A percentile compares a stretch with the other conserved stretches of the same genome.
These are phyloP conservation scores for Leccinellum albellum DNA, from an alignment of 768 basidiomycete species.

Conservation along the genomic window DNA sequence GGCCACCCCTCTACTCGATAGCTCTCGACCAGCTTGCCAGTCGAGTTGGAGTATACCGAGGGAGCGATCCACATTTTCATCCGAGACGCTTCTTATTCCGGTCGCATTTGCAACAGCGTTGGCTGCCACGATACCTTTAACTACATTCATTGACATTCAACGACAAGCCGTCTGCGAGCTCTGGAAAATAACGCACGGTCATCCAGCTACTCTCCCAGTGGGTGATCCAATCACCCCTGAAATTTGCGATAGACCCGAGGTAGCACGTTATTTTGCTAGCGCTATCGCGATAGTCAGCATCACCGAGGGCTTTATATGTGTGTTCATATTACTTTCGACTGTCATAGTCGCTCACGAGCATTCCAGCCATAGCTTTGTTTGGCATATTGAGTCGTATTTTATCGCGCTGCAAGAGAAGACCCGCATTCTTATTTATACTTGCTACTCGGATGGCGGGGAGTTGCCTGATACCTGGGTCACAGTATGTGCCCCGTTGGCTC, in stretches of 20 bases:
- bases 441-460: constrained; percentile 3
- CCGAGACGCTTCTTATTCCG: constrained; percentile 24
- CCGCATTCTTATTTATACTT: constrained; percentile 15
- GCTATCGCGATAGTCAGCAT: constrained; percentile 14
- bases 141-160: constrained; percentile 26
- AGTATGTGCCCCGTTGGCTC: constrained; percentile 12
- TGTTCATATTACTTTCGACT: not conserved
- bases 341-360: not conserved
- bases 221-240: constrained; percentile 5
- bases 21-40: not conserved
- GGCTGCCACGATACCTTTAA: constrained; percentile 19
- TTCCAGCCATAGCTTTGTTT: constrained; percentile 23
- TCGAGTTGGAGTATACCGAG: not conserved
- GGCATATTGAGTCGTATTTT: constrained; percentile 22
- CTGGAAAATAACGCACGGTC: constrained; percentile 17
- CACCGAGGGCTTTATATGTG: constrained; percentile 20
- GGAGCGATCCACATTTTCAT: constrained; percentile 3
- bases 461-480: constrained; percentile 17
- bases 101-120: constrained; percentile 23
- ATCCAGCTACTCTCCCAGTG: constrained; percentile 5
- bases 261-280: constrained; percentile 22
- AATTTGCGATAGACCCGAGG: constrained; percentile 20
- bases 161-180: constrained; percentile 26
- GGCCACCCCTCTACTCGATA: constrained; percentile 9
- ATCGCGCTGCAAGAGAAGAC: constrained; percentile 27